These are phyloP conservation scores for Rhipidocladum racemiflorum DNA, from an alignment of 176 grass and related monocot species.

Conservation along the genomic window DNA sequence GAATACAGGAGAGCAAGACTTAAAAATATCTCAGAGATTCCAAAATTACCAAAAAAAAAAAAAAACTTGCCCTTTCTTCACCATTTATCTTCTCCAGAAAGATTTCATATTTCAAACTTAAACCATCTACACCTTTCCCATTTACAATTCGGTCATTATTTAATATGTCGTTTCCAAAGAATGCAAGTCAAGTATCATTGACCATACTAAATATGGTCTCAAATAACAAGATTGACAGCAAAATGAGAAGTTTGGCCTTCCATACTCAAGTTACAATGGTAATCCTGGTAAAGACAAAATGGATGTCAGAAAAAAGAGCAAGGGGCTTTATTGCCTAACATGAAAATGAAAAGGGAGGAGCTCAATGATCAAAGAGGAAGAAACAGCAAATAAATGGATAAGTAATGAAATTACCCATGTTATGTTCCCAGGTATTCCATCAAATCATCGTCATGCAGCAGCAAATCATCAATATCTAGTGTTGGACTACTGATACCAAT, in stretches of 20 bases:
- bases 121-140: slow-evolving; percentile 35
- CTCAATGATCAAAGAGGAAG: slow-evolving; percentile 24
- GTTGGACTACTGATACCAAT: slow-evolving; percentile 81
- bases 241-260: slow-evolving; percentile 46
- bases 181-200: slow-evolving; percentile 38
- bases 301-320: slow-evolving; percentile 12
- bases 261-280: slow-evolving; percentile 42
- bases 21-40: slow-evolving; percentile 13
- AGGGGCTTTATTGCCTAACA: slow-evolving; percentile 26
- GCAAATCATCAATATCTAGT: slow-evolving; percentile 75
- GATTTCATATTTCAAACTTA: slow-evolving; percentile 26
- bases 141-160: slow-evolving; percentile 32
- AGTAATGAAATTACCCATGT: slow-evolving; percentile 38
- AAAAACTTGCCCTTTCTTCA: slow-evolving; percentile 22
- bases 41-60: too few relatives aligned
- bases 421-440: slow-evolving; percentile 98
- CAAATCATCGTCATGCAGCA: slow-evolving; percentile 91
- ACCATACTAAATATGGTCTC: slow-evolving; percentile 29
- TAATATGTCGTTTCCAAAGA: slow-evolving; percentile 39
- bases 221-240: slow-evolving; percentile 7
- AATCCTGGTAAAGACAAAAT: slow-evolving; percentile 27
- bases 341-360: slow-evolving; percentile 32
- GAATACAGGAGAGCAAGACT: slow-evolving; percentile 16
- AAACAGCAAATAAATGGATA: slow-evolving; percentile 27
- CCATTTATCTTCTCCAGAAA: slow-evolving; percentile 17